Evolutionary conservation across 352 stramenopile genomes (phyloP), one percentile per base, ranked within the genome.

Genomic region (Phytophthora multivora): DNA sequence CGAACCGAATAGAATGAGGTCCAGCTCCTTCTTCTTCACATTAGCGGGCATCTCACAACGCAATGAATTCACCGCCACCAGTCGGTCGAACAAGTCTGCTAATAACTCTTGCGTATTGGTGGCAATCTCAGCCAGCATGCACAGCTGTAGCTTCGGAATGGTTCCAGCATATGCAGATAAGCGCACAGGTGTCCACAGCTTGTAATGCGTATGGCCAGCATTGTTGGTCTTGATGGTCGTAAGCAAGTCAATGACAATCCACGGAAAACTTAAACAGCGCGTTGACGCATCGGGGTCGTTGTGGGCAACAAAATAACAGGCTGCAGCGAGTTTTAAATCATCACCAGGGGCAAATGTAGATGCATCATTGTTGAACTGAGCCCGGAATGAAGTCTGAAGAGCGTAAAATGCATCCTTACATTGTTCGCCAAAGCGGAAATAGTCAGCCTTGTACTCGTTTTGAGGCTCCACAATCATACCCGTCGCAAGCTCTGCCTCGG

Each of bases 391-490:
- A 15, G 49, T 33, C 51, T 90, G 80, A 6, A 86, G 63, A 2
- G 43, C 45, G 25, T 81, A 81, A 60, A 89, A 91, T 4, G 63
- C 69, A 23, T 95, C 83, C 31, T 88, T 83, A 33, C 80, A 91
- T 33, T 79, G 75, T 39, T 90, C 85, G 15, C 83, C 80, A 48
- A 86, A 91, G 4, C 85, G 82, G 49, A 93, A 93, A 56, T 93
- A 93, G 23, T 93, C 77, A 4, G 78, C 75, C 25, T 82, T 86
- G 51, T 89, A 80, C 35, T 84, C 61, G 36, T 59, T 89, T 36
- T 71, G 66, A 4, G 75, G 70, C 16, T 88, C 75, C 35, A 90
- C 72, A 52, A 91, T 82, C 78, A 89, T 89, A 9, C 87, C 87
- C 13, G 86, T 90, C 0, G 81, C 76, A 1, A 95, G 71, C 26